These are phyloP conservation scores for Leavenworthia alabamica DNA, from an alignment of 345 rosid species.

Conservation along the genomic window DNA sequence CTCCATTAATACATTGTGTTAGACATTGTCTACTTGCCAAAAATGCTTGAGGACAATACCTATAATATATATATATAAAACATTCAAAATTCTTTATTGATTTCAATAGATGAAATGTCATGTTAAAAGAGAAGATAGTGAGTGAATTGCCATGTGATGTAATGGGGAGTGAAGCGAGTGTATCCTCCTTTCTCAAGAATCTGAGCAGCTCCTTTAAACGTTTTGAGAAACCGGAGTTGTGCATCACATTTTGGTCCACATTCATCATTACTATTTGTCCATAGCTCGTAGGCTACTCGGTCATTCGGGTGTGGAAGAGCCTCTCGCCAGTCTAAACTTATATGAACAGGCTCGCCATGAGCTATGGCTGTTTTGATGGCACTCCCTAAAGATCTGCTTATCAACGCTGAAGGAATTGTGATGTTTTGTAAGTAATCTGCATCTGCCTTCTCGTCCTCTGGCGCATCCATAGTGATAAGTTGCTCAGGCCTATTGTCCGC, in stretches of 20 bases:
- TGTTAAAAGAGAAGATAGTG: background rate
- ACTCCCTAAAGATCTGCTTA: constrained; percentile 67
- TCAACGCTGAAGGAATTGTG: constrained; percentile 88
- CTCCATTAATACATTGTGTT: constrained; percentile 49
- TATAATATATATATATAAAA: background rate
- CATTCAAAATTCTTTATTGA: background rate
- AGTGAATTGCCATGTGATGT: constrained; percentile 43
- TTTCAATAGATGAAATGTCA: background rate
- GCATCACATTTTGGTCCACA: constrained; percentile 53
- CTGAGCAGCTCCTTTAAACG: constrained; percentile 60
- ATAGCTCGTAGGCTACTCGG: constrained; percentile 52
- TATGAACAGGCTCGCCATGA: constrained; percentile 31
- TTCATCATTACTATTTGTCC: constrained; percentile 55
- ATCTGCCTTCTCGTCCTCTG: constrained; percentile 58
- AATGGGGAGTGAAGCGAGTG: constrained; percentile 57
- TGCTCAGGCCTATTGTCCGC: constrained; percentile 76
- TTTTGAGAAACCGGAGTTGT: constrained; percentile 45
- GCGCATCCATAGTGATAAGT: constrained; percentile 91
- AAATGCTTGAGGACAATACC: constrained; percentile 50
- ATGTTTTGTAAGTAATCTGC: constrained; percentile 80
- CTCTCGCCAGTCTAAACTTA: constrained; percentile 51
- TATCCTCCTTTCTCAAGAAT: constrained; percentile 53
- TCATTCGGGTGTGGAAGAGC: constrained; percentile 57
- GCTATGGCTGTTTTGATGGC: constrained; percentile 52
- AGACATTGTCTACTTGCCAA: constrained; percentile 48